These are phyloP conservation scores for Nyctanthes arbortristis DNA, from an alignment of 257 asterid species.

Conservation along the genomic window DNA sequence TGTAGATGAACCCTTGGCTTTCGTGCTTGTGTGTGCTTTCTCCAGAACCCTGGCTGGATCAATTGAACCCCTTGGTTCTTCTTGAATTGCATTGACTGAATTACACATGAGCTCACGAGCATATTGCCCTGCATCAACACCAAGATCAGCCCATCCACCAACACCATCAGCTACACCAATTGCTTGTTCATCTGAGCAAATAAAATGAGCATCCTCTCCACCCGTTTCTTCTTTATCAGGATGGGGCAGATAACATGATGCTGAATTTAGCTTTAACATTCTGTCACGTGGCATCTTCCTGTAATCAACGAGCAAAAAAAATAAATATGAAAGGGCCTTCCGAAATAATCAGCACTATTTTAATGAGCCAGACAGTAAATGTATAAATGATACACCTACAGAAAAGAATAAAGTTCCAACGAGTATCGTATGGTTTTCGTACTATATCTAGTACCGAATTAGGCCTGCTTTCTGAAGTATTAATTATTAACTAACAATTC, in stretches of 20 bases:
- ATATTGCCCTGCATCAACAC: conserved; percentile 79
- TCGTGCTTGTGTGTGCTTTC: conserved; percentile 74
- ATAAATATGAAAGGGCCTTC: background rate
- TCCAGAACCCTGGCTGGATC: conserved; percentile 89
- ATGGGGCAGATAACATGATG: conserved; percentile 89
- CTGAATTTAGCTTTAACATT: conserved; percentile 77
- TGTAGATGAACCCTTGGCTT: conserved; percentile 86
- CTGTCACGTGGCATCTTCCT: conserved; percentile 55
- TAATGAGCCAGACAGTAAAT: background rate
- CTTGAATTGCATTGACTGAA: conserved; percentile 67
- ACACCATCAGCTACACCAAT: conserved; percentile 99
- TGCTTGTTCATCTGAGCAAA: conserved; percentile 72
- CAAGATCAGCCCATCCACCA: conserved; percentile 97
- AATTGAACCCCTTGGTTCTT: conserved; percentile 77
- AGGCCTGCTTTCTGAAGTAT: no score
- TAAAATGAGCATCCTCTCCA: conserved; percentile 97
- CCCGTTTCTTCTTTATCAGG: conserved; percentile 98
- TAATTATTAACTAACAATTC: background rate
- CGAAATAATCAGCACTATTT: conserved; percentile 4
- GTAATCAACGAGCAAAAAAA: conserved; percentile 29
- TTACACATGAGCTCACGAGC: conserved; percentile 93
- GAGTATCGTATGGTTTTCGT: background rate
- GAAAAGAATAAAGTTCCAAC: background rate
- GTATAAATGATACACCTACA: background rate
- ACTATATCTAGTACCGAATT: background rate